Evolutionary conservation across 2,329 filamentous ascomycete species (phyloP).

Genomic region (Clarireedia paspali): DNA sequence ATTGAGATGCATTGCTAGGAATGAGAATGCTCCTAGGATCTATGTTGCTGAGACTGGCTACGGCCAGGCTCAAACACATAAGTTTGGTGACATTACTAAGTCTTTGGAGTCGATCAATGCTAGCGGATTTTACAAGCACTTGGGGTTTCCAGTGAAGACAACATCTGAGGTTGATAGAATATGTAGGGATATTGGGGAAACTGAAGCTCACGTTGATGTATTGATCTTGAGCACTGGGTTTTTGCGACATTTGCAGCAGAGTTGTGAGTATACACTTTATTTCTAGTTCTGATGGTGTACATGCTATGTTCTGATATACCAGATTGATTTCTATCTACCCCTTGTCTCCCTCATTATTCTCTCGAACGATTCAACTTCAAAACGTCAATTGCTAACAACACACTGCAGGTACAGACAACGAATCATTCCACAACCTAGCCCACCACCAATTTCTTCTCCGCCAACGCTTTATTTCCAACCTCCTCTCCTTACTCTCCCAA

Average conservation of each 20-base stretch:
- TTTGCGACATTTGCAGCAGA: not conserved
- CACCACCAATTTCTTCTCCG: not conserved
- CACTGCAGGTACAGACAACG: not conserved
- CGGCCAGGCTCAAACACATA: not conserved
- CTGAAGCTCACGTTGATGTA: not conserved
- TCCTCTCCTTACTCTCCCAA: not conserved
- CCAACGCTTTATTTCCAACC: constrained; percentile 1
- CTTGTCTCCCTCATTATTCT: not conserved
- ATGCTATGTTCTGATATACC: not conserved
- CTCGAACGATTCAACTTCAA: not conserved
- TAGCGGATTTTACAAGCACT: not conserved
- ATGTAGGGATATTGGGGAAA: not conserved
- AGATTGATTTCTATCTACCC: not conserved
- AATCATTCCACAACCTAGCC: not conserved
- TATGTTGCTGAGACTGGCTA: not conserved
- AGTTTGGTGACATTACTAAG: not conserved
- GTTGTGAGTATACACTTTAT: not conserved
- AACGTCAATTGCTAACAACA: not conserved
- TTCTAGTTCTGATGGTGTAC: not conserved
- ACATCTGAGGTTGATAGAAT: not conserved
- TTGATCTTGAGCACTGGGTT: not conserved
- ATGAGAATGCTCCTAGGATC: not conserved
- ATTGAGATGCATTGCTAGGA: not conserved
- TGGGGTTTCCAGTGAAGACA: not conserved
- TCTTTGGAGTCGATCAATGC: not conserved